Evolutionary conservation across 2,329 filamentous ascomycete species (phyloP).

Genomic region (Karstenula rhodostoma): DNA sequence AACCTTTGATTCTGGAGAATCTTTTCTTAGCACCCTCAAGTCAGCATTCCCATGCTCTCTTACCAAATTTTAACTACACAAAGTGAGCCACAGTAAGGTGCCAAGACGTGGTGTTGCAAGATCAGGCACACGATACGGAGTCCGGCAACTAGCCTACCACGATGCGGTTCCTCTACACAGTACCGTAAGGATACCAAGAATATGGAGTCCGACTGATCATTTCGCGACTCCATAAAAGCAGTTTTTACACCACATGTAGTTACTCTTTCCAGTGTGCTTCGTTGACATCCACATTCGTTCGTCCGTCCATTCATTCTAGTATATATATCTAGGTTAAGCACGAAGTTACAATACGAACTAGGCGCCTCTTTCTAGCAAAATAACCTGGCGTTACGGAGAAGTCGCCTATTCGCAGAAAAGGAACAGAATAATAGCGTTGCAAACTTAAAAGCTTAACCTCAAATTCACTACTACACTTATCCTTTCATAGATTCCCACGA

Average conservation of each 20-base stretch:
- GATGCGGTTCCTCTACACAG: background rate
- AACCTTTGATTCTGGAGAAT: background rate
- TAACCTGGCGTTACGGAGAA: too few species aligned
- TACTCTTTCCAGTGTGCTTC: constrained; percentile 1
- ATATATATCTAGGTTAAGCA: background rate
- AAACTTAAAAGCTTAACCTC: too few species aligned
- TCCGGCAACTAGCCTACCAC: background rate
- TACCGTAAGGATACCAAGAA: background rate
- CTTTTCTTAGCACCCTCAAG: background rate
- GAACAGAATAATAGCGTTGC: too few species aligned
- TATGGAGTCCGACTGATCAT: constrained; percentile 1
- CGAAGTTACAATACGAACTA: too few species aligned
- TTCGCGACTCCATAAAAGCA: constrained; percentile 1
- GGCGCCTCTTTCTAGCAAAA: too few species aligned
- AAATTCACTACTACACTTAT: too few species aligned
- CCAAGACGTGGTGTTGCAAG: background rate
- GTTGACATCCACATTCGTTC: constrained; percentile 2
- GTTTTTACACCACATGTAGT: constrained; percentile 3
- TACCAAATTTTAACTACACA: background rate
- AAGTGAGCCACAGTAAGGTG: background rate
- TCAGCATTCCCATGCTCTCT: background rate
- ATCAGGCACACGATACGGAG: background rate
- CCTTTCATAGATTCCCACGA: too few species aligned
- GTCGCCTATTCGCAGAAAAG: too few species aligned
- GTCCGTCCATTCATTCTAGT: background rate